Conservation (phyloP, 2,329 filamentous ascomycete genomes). For the Trichoderma aggressivum region DNA sequence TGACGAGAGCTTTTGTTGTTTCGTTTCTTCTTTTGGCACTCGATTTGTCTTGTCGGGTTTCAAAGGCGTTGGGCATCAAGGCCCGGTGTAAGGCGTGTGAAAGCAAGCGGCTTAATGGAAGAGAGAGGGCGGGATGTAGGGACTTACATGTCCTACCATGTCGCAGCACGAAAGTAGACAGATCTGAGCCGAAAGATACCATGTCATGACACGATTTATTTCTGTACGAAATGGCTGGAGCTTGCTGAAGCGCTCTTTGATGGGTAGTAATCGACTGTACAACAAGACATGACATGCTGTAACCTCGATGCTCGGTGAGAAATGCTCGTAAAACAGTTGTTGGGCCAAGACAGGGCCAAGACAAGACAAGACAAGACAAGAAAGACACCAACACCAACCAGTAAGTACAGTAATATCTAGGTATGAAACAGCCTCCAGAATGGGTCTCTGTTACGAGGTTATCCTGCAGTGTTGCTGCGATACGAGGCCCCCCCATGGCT, state of each 20-base stretch:
- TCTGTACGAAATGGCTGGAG: neutral
- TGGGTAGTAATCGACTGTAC: neutral
- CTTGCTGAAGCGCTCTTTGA: neutral
- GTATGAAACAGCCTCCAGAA: neutral
- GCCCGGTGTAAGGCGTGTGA: conserved; percentile 9
- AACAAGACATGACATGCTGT: neutral
- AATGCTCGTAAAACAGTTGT: neutral
- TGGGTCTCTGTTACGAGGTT: neutral
- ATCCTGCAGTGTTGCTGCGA: neutral
- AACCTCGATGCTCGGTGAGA: neutral
- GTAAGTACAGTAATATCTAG: neutral
- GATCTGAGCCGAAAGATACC: conserved; percentile 12
- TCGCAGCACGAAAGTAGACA: conserved; percentile 11
- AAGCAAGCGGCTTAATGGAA: conserved; percentile 9
- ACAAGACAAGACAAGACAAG: neutral
- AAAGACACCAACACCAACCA: neutral
- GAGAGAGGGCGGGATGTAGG: neutral
- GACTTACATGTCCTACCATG: neutral
- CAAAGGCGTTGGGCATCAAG: conserved; percentile 10
- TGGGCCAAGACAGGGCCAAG: neutral
- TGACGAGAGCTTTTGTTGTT: neutral
- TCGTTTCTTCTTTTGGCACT: conserved; percentile 3
- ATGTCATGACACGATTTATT: conserved; percentile 2
- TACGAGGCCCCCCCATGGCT: conserved; percentile 9
- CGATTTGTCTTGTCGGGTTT: conserved; percentile 9